Conservation (phyloP, 2,329 filamentous ascomycete species). For the Pestalotiopsis sp. region DNA sequence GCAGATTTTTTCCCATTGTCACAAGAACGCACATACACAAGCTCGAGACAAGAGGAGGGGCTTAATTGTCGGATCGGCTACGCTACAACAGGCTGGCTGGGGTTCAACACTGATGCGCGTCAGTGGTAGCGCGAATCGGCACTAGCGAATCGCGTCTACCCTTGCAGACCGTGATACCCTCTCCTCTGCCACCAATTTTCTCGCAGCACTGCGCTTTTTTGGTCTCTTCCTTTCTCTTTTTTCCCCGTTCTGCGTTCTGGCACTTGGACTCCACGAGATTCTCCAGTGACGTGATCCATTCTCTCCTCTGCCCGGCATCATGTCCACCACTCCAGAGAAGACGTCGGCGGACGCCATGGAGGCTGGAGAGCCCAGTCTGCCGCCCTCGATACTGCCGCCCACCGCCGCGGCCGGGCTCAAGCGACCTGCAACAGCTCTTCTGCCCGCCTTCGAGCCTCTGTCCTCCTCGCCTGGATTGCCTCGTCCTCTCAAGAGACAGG, state of each 20-base stretch:
- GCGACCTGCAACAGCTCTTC: slow-evolving; percentile 66
- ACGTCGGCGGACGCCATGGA: slow-evolving; percentile 14
- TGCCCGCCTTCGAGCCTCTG: slow-evolving; percentile 78
- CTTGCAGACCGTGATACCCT: slow-evolving; percentile 17
- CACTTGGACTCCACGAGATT: slow-evolving; percentile 6
- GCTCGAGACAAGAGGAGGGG: slow-evolving; percentile 3
- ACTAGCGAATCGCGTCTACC: slow-evolving; percentile 15
- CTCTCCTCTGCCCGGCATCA: neutral
- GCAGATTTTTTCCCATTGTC: neutral
- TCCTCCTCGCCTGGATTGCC: slow-evolving; percentile 78
- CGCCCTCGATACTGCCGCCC: slow-evolving; percentile 24
- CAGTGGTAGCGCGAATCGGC: slow-evolving; percentile 17
- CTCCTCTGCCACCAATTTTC: slow-evolving; percentile 13
- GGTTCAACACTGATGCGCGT: slow-evolving; percentile 10
- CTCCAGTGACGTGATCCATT: slow-evolving; percentile 5
- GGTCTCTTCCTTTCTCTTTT: slow-evolving; percentile 2
- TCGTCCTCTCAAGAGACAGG: slow-evolving; percentile 69
- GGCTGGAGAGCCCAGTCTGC: slow-evolving; percentile 35
- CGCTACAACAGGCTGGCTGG: neutral
- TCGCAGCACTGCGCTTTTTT: slow-evolving; percentile 11
- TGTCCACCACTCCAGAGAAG: slow-evolving; percentile 14
- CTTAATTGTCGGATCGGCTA: slow-evolving; percentile 10
- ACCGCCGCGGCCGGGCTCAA: slow-evolving; percentile 51
- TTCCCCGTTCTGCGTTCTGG: neutral
- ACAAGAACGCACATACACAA: neutral